These are phyloP conservation scores for Fusarium sp. DNA, from an alignment of 2,329 filamentous ascomycete species.

Conservation along the genomic window DNA sequence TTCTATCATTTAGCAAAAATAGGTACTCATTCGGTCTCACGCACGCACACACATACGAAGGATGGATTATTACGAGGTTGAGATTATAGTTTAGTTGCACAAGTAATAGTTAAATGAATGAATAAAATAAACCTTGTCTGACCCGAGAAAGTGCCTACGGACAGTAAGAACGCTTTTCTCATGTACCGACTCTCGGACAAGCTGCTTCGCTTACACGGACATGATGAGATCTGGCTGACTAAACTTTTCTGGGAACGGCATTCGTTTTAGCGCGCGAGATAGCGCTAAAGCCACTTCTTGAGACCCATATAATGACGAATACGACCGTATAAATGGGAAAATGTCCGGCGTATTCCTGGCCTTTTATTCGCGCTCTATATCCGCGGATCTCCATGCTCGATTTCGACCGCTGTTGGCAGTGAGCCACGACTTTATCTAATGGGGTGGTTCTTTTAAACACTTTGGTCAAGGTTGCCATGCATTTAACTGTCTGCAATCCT, in stretches of 20 bases:
- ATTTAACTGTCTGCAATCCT: background rate
- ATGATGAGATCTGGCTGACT: constrained; percentile 28
- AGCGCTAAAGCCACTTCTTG: constrained; percentile 25
- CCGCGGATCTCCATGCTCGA: background rate
- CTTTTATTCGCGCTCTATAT: constrained; percentile 22
- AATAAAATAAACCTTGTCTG: constrained; percentile 1
- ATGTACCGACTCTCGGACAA: constrained; percentile 21
- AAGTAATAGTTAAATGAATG: constrained; percentile 1
- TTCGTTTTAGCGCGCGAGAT: constrained; percentile 30
- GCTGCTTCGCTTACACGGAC: constrained; percentile 37
- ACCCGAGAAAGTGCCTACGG: background rate
- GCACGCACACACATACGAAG: background rate
- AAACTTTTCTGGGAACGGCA: constrained; percentile 15
- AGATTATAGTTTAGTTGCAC: constrained; percentile 17
- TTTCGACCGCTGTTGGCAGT: background rate
- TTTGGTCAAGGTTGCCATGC: background rate
- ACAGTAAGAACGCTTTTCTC: background rate
- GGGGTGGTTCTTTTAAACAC: constrained; percentile 3
- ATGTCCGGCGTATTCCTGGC: constrained; percentile 1
- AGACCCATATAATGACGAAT: constrained; percentile 35
- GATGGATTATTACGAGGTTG: constrained; percentile 2
- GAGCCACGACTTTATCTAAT: background rate
- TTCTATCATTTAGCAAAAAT: background rate
- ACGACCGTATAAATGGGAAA: constrained; percentile 13
- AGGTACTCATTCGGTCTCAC: constrained; percentile 4